Base-by-base conservation (phyloP, 352 stramenopile genomes). In the Hyphochytrium catenoides region DNA sequence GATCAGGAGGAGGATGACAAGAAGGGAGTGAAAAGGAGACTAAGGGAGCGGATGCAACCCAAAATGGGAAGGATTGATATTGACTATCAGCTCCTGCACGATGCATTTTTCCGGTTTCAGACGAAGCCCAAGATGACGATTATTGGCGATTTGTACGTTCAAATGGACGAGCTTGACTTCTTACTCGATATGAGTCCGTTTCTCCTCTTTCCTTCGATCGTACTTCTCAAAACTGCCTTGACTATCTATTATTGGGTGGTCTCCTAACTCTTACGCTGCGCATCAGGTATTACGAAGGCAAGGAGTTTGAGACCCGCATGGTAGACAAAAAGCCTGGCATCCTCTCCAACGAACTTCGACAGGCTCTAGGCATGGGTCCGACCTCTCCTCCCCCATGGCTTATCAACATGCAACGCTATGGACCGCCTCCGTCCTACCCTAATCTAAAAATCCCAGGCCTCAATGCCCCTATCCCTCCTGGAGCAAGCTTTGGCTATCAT, bases 81-180 rank as follows among this genome's bases (percentile, higher is more conserved):
- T 17, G 89, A 97, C 50, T 98, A 96, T 48, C 75, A 92, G 37
- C 81, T 93, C 12, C 57, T 98, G 3, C 78, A 98, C 48, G 85
- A 97, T 50, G 91, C 91, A 4, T 98, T 98, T 56, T 98, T 98
- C 66, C 84, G 90, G 41, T 89, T 91, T 57, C 86, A 97, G 62
- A 96, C 79, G 2, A 97, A 97, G 50, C 89, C 89, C n/a, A 69
- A 70, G 32, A 55, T 93, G 20, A 72, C 71, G 4, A 61, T 62
- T 23, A 44, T 82, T 8, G 72, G 72, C 15, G 71, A 87, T 38
- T 41, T 86, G 55, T 84, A 63, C 40, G 47, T 47, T 11, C 43
- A 39, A 31, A 62, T 52, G 8, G 57, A 82, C 42, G 43, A 82
- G 20, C 4, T 31, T 6, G 16, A 29, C 32, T 2, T 7, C 9